Evolutionary conservation across 768 basidiomycete genomes (phyloP), one percentile per base, ranked within the genome.

Genomic region (button mushroom (Agaricus bisporus)): DNA sequence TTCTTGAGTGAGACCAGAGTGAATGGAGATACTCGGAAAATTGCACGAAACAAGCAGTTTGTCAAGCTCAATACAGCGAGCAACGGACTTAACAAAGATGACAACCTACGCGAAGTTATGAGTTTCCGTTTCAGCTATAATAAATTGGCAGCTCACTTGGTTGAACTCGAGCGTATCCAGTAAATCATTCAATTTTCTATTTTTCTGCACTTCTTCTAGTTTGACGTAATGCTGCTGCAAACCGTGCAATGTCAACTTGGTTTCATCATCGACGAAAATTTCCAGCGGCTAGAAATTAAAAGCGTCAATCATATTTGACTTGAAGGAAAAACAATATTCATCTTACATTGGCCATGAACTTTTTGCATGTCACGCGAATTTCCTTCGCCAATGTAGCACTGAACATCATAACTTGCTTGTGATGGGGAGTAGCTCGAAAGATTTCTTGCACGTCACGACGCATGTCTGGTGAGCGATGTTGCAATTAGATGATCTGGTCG

Each of bases 351-450:
- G 91, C 90, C 97, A 99, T 99, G 70, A 99, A 99, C 68, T 99
- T 98, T 76, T 98, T 98, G 83, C 97, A 99, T 0, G 97, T 98
- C 6, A 86, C 80, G 54, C 97, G 81, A 55, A 99, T 95, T 60
- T 98, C 97, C 77, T 99, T 98, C 54, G 92, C 85, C 56, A 99
- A 74, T 1, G 97, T 99, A 38, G 97, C 97, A 63, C 93, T 95
- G 79, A 99, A 99, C 97, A 99, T 99, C 97, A 99, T 99, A 61
- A 99, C 97, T 79, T 99, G 95, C 78, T 99, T 99, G 81, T 97
- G 94, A 72, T 97, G 95, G 48, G 97, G 97, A 17, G 97, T 98
- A 15, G 92, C 82, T 64, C 95, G 88, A 83, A 98, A 99, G 64
- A 99, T 98, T 76, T 99, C 97, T 84, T 99, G 97, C 59, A 99